phyloP scores from a whole-genome alignment of 2,329 filamentous ascomycete species.

The Conoideocrella luteorostrata region DNA sequence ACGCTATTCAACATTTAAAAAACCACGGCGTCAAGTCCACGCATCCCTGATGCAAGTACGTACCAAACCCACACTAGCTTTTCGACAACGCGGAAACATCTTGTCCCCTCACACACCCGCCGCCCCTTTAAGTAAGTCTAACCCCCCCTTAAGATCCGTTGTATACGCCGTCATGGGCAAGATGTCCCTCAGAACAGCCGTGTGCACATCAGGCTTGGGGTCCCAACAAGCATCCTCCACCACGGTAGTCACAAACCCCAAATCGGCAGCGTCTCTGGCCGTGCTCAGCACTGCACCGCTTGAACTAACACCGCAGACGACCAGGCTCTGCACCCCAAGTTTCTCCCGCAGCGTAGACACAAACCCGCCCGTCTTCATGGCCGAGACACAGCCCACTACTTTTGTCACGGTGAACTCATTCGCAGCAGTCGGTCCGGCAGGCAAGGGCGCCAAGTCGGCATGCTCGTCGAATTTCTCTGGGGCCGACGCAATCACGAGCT shows the following conservation, averaged over 20 bases:
- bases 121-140: background rate
- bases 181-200: slow-evolving; percentile 4
- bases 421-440: background rate
- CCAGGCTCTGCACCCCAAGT: slow-evolving; percentile 4
- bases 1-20: too few relatives aligned
- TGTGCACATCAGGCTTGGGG: slow-evolving; percentile 4
- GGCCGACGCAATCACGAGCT: slow-evolving; percentile 4
- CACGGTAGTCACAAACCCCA: slow-evolving; percentile 11
- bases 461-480: slow-evolving; percentile 5
- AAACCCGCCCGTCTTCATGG: slow-evolving; percentile 6
- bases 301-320: slow-evolving; percentile 10
- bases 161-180: slow-evolving; percentile 8
- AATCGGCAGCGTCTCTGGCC: slow-evolving; percentile 11
- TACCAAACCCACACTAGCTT: too few relatives aligned
- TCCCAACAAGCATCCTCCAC: slow-evolving; percentile 12
- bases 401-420: slow-evolving; percentile 6
- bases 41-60: too few relatives aligned
- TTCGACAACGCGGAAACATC: too few relatives aligned
- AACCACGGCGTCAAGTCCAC: too few relatives aligned
- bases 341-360: slow-evolving; percentile 5
- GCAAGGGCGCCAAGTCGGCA: background rate
- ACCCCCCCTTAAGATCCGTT: background rate
- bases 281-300: slow-evolving; percentile 12
- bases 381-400: slow-evolving; percentile 9
- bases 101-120: too few relatives aligned